These are phyloP conservation scores for Candida labiduridarum DNA, from an alignment of 1,139 yeast species.

Conservation along the genomic window DNA sequence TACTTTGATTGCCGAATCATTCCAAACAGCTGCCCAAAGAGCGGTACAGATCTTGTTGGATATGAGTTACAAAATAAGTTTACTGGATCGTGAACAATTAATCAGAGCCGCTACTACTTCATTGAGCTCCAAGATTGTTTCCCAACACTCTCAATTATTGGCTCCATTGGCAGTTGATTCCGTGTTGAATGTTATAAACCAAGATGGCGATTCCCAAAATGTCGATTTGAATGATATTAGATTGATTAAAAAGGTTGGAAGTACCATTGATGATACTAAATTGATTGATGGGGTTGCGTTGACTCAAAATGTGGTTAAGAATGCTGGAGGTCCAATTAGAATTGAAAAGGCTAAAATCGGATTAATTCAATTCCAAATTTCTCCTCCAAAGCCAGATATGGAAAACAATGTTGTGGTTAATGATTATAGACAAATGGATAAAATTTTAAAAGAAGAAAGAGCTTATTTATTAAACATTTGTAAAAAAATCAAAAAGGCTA, in stretches of 20 bases:
- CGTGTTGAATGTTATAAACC: slow-evolving; percentile 74
- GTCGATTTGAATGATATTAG: slow-evolving; percentile 90
- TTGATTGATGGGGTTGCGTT: slow-evolving; percentile 91
- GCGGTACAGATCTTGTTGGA: slow-evolving; percentile 83
- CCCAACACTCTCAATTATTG: slow-evolving; percentile 81
- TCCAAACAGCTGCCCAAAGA: slow-evolving; percentile 89
- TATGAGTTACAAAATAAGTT: slow-evolving; percentile 78
- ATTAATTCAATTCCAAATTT: slow-evolving; percentile 89
- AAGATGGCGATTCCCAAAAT: slow-evolving; percentile 39
- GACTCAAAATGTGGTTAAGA: slow-evolving; percentile 85
- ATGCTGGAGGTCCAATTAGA: slow-evolving; percentile 96
- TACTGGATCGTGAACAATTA: slow-evolving; percentile 77
- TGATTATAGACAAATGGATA: slow-evolving; percentile 99
- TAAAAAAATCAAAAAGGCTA: slow-evolving; percentile 94
- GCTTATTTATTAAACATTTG: slow-evolving; percentile 92
- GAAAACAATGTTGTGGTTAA: slow-evolving; percentile 96
- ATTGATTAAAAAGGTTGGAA: slow-evolving; percentile 91
- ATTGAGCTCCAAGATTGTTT: slow-evolving; percentile 89
- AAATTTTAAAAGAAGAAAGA: slow-evolving; percentile 95
- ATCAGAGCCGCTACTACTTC: slow-evolving; percentile 95
- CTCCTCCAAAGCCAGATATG: slow-evolving; percentile 99
- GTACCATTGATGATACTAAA: slow-evolving; percentile 96
- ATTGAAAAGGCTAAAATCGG: slow-evolving; percentile 94
- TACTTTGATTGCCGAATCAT: slow-evolving; percentile 89
- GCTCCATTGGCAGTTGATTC: slow-evolving; percentile 97